Evolutionary conservation across 306 rosid genomes (phyloP).

Genomic region (Clitoria ternatea): DNA sequence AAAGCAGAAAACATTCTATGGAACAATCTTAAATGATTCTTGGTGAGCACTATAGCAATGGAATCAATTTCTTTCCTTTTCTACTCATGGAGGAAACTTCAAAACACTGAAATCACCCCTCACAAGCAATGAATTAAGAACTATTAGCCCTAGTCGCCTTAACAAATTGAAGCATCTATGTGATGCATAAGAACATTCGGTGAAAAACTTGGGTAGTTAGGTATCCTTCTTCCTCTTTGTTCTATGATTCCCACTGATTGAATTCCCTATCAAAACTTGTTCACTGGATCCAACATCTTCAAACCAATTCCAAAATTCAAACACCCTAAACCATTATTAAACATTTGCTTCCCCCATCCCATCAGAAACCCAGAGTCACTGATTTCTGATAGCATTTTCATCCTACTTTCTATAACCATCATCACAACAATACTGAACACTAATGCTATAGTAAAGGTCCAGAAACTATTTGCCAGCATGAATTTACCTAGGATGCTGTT

Average conservation of each 20-base stretch:
- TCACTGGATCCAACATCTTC: background rate
- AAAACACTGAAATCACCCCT: background rate
- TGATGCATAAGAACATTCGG: background rate
- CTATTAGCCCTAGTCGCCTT: background rate
- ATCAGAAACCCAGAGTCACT: background rate
- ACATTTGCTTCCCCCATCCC: background rate
- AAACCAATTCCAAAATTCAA: background rate
- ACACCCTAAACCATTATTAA: background rate
- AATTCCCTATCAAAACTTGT: background rate
- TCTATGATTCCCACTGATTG: background rate
- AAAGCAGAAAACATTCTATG: background rate
- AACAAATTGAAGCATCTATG: background rate
- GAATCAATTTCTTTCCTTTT: background rate
- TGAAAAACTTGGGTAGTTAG: background rate
- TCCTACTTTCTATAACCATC: background rate
- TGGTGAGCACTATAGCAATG: background rate
- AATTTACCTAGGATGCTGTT: conserved; percentile 73
- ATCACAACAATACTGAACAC: conserved; percentile 23
- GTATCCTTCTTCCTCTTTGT: conserved; percentile 1
- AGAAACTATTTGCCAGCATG: conserved; percentile 7
- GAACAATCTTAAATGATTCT: background rate
- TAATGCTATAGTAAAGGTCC: conserved; percentile 12
- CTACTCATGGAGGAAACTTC: background rate
- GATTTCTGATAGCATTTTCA: conserved; percentile 12
- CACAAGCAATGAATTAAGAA: background rate